Evolutionary conservation across 202 grass and related monocot species (phyloP), one percentile per base, ranked within the genome.

Genomic region (Alloteropsis angusta): DNA sequence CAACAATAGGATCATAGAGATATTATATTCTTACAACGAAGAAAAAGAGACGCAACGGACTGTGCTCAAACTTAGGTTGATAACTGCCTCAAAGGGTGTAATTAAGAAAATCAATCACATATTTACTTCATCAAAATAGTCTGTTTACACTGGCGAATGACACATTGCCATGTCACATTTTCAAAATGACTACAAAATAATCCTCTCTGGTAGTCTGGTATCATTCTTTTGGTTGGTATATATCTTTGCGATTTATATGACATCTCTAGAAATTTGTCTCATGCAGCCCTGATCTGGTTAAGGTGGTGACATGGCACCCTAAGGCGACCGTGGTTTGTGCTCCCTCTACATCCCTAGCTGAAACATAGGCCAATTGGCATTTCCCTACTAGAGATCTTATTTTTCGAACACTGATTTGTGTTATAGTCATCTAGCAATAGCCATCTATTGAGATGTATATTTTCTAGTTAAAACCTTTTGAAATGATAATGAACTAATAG

Each of bases 1-100:
- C 17, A 82, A 43, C 60, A 87, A 60, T 70, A 49, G 45, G 43
- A 65, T 71, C 35, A 85, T 63, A 75, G 15, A 64, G 50, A 58
- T 65, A 80, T 68, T 84, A 25, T 7, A 82, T 65, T 55, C 45
- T 64, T 35, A 17, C 41, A 36, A 43, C 65, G 46, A 60, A 44
- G 65, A 49, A 69, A 74, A 65, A 49, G 28, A 72, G 16, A 60
- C 15, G 35, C 18, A 69, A 73, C n/a, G 7, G 43, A 61, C 13
- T 42, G 16, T 73, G 35, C 64, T 50, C 5, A 58, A 82, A 78
- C 25, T 34, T 65, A 68, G 57, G n/a, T 57, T 14, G 45, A 56
- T 41, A 60, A 58, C 30, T 18, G 49, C 49, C 63, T 14, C 13
- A 45, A 38, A 72, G 48, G 11, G 28, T 58, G 57, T 44, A 86